Conservation (phyloP, 208 protist species). For the Acanthamoeba triangularis region DNA sequence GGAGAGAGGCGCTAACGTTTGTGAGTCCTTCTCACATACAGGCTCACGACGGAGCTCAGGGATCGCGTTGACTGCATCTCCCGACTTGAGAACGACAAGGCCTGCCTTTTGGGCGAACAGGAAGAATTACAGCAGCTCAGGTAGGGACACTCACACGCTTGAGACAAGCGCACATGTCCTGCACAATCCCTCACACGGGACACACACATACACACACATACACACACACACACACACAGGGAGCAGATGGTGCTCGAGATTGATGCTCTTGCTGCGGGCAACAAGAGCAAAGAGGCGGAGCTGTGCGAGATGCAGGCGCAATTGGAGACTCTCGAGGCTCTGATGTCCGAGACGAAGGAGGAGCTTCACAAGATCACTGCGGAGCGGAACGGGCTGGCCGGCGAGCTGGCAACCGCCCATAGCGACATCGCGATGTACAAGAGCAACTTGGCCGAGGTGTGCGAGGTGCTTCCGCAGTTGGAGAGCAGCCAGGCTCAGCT, state of each 20-base stretch:
- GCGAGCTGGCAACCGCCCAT: background rate
- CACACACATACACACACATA: no score
- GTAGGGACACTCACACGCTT: background rate
- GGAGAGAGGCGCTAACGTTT: background rate
- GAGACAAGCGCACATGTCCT: no score
- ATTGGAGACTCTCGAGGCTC: background rate
- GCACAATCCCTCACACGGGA: no score
- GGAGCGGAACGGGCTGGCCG: background rate
- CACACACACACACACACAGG: background rate
- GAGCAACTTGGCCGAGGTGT: background rate
- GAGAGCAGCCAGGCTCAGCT: background rate
- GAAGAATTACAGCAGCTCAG: slow-evolving; percentile 1
- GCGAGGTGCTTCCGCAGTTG: background rate
- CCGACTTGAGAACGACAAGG: background rate
- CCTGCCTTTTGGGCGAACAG: background rate
- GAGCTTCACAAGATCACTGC: background rate
- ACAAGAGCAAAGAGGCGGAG: background rate
- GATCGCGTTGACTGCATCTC: background rate
- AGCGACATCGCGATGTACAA: background rate
- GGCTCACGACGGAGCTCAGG: background rate
- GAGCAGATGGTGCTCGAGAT: slow-evolving; percentile 10
- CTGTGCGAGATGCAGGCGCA: slow-evolving; percentile 53
- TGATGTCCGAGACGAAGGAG: background rate
- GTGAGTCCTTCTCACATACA: background rate
- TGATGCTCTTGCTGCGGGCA: background rate